Conservation (phyloP, 2,329 filamentous ascomycete genomes). For the Sclerotinia nivalis region DNA sequence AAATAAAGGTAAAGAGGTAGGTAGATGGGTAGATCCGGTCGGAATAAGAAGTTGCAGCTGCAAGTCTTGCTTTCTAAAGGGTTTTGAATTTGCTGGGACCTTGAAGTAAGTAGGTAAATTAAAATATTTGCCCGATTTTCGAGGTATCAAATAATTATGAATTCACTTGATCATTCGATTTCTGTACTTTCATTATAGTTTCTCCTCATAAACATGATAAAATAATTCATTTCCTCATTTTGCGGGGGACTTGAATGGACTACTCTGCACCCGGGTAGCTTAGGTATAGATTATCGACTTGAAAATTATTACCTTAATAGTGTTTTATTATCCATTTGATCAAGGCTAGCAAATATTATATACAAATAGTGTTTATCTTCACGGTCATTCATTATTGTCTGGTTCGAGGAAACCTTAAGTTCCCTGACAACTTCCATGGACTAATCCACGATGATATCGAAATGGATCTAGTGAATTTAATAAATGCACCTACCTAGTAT, state of each 20-base stretch:
- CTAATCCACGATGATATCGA: background rate
- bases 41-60: conserved; percentile 14
- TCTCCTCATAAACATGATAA: too few relatives aligned
- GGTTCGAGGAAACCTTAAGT: background rate
- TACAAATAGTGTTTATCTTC: background rate
- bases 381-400: background rate
- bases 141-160: background rate
- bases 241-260: too few relatives aligned
- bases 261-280: too few relatives aligned
- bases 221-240: too few relatives aligned
- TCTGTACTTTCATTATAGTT: background rate
- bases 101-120: background rate
- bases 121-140: background rate
- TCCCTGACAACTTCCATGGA: background rate
- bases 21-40: conserved; percentile 3
- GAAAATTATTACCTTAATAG: background rate
- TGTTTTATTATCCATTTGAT: background rate
- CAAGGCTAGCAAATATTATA: background rate
- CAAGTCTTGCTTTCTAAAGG: conserved; percentile 1
- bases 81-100: background rate
- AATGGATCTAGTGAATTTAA: background rate
- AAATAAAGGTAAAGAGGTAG: background rate
- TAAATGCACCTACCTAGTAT: too few relatives aligned
- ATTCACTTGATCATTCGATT: background rate
- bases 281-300: background rate